Evolutionary conservation across 768 basidiomycete genomes (phyloP), one percentile per base, ranked within the genome.

Genomic region (Kwoniella dejecticola): DNA sequence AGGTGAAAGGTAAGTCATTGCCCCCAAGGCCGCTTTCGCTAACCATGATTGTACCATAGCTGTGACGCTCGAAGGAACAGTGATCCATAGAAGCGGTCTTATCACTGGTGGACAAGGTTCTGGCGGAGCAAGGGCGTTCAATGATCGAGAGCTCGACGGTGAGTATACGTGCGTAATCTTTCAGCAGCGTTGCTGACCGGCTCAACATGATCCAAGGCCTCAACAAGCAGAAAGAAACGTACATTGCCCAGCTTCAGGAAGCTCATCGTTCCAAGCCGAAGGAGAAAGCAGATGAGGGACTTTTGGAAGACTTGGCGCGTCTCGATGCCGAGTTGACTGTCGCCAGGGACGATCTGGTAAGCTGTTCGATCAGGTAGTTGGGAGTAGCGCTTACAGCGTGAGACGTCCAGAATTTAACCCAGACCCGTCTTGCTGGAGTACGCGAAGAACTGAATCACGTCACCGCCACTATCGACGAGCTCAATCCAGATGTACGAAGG

Each of bases 21-120:
- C 15, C 17, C n/a, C 19, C 19, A 12, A n/a, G 15, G 17, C 52
- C 11, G 12, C 17, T 42, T 21, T 13, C 27, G 38, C 23, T 46
- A 21, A 57, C 36, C 19, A 38, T 38, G 36, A n/a, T n/a, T 26
- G 45, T 5, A 55, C 31, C 24, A 41, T 59, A 94, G 96, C 94
- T 62, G 96, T 99, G 21, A 96, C 96, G 0, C 82, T 99, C 42
- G 94, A 98, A 44, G 96, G 96, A 0, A 98, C 94, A 2, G 82
- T 99, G 62, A 97, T 99, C 47, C 96, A 99, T 79, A 94, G 94
- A 81, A 93, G 91, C 67, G 96, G 96, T 63, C 81, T 95, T 47
- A 98, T 99, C 75, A 99, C 96, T 31, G 96, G 96, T 81, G 96
- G 96, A 26, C 83, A 86, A 48, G 90, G 91, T 69, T 84, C 88